A percentile compares a stretch with the other conserved stretches of the same genome.
These are phyloP conservation scores for Xylaria sp. DNA, from an alignment of 2,329 filamentous ascomycete species.

Conservation along the genomic window DNA sequence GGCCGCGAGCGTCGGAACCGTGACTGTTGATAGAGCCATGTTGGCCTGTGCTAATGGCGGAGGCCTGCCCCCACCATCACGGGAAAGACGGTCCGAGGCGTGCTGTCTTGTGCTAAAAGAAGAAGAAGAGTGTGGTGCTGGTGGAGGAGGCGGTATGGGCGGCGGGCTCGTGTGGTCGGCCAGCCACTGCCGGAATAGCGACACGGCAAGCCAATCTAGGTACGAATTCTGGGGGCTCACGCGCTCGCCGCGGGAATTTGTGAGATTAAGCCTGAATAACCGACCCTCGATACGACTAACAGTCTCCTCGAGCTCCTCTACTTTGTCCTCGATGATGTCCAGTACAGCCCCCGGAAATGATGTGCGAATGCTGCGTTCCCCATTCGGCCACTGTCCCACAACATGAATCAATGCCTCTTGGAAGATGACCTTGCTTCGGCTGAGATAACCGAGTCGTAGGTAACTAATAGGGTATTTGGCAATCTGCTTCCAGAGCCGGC, in stretches of 20 bases:
- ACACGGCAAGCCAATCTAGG: conserved; percentile 89
- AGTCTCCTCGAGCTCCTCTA: conserved; percentile 87
- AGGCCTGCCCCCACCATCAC: conserved; percentile 29
- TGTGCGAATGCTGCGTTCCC: conserved; percentile 78
- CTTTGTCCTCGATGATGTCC: conserved; percentile 94
- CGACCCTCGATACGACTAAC: conserved; percentile 82
- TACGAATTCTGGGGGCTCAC: conserved; percentile 83
- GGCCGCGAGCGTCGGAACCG: conserved; percentile 63
- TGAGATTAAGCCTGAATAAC: conserved; percentile 83
- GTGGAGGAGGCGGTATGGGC: conserved; percentile 57
- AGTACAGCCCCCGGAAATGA: conserved; percentile 79
- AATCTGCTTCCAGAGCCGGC: conserved; percentile 92
- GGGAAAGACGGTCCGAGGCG: conserved; percentile 29
- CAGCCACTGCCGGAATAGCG: conserved; percentile 90
- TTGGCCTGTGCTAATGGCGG: conserved; percentile 21
- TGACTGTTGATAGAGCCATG: conserved; percentile 48
- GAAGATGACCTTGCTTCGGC: conserved; percentile 84
- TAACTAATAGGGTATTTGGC: conserved; percentile 96
- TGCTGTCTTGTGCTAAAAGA: conserved; percentile 35
- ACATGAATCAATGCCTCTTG: conserved; percentile 92
- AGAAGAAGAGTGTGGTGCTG: conserved; percentile 28
- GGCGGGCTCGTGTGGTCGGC: conserved; percentile 87
- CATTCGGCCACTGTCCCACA: conserved; percentile 91
- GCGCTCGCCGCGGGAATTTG: conserved; percentile 81
- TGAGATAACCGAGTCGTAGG: conserved; percentile 86